Conservation (phyloP, 768 basidiomycete species). For the Chalciporus chontae region DNA sequence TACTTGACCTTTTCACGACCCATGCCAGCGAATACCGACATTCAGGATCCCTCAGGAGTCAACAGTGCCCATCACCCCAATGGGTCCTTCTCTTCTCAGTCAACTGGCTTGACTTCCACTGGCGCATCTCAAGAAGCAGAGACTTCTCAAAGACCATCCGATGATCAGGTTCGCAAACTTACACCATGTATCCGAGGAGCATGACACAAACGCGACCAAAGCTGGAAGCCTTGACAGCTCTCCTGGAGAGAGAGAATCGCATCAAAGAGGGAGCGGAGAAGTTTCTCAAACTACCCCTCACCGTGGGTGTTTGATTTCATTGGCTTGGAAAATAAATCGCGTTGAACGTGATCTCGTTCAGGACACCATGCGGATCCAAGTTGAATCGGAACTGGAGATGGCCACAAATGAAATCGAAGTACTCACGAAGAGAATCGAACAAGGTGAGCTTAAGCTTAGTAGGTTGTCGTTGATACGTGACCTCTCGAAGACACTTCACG, state of each 20-base stretch:
- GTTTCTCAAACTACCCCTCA: conserved; percentile 65
- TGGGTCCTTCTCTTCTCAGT: conserved; percentile 30
- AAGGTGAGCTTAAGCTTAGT: conserved; percentile 29
- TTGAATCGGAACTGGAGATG: conserved; percentile 73
- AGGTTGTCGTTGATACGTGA: not conserved
- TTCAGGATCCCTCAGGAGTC: conserved; percentile 22
- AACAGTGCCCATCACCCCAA: conserved; percentile 21
- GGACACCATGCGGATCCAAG: conserved; percentile 66
- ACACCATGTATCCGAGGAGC: not conserved
- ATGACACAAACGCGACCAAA: conserved; percentile 26
- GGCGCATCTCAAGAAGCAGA: conserved; percentile 25
- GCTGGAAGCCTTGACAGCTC: conserved; percentile 65
- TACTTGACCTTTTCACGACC: not conserved
- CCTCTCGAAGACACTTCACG: conserved; percentile 24
- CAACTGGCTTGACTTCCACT: conserved; percentile 23
- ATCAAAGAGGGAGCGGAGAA: conserved; percentile 94
- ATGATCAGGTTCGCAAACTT: conserved; percentile 29
- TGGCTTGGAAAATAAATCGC: conserved; percentile 6
- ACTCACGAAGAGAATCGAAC: conserved; percentile 51
- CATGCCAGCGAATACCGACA: conserved; percentile 30
- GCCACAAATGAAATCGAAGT: conserved; percentile 70
- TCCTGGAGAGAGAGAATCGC: conserved; percentile 70
- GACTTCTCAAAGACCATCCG: conserved; percentile 14
- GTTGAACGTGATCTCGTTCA: conserved; percentile 25
- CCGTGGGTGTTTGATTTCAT: conserved; percentile 33